Percentiles rank a stretch among this genome's conserved stretches.
Evolutionary conservation across 1,284 basidiomycete genomes (phyloP).

Genomic region (Heterobasidion parviporum): DNA sequence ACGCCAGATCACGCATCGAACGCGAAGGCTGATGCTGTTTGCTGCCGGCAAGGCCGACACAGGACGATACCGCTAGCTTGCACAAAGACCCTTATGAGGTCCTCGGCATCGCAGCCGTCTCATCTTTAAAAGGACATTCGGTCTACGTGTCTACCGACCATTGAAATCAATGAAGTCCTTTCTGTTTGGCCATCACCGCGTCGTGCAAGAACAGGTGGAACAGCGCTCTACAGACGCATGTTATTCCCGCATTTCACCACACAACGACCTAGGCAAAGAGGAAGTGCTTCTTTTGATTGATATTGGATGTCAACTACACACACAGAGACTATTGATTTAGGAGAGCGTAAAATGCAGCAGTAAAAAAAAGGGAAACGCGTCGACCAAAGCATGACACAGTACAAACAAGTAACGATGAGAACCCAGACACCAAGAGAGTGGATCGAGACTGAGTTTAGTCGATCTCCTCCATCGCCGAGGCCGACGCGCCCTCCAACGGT

Average conservation of each 20-base stretch:
- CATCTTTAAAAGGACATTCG: no score
- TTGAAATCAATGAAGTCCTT: no score
- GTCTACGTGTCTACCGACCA: no score
- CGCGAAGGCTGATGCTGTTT: no score
- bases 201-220: no score
- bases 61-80: no score
- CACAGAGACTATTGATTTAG: not conserved
- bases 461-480: conserved; percentile 83
- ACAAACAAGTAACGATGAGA: conserved; percentile 2
- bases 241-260: not conserved
- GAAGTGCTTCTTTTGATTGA: not conserved
- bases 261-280: not conserved
- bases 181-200: no score
- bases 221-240: not conserved
- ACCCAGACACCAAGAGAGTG: not conserved
- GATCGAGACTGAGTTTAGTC: conserved; percentile 39
- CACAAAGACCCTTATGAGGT: no score
- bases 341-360: not conserved
- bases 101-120: no score
- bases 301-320: not conserved
- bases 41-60: no score
- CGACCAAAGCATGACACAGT: not conserved
- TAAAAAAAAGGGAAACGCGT: not conserved
- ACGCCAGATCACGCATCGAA: no score
- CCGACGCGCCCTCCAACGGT: conserved; percentile 46